Evolutionary conservation across 2,329 filamentous ascomycete species (phyloP).

Genomic region (Plenodomus tracheiphilus): DNA sequence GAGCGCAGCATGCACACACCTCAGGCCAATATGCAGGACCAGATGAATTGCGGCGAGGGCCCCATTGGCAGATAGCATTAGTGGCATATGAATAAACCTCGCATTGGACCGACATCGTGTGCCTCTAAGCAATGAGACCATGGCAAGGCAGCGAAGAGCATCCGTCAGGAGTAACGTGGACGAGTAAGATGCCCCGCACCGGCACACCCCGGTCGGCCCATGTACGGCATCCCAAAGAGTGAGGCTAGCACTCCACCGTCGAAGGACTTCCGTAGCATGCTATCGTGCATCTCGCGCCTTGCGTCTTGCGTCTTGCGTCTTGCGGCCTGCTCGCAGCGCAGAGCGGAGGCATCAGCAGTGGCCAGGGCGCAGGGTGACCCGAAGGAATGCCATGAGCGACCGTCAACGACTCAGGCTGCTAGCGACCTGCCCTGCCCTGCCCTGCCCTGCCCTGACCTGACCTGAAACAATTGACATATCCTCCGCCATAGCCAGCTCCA

Average conservation of each 20-base stretch:
- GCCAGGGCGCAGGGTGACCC: constrained; percentile 16
- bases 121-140: constrained; percentile 18
- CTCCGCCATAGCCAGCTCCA: constrained; percentile 21
- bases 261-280: constrained; percentile 32
- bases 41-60: constrained; percentile 13
- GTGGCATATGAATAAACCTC: constrained; percentile 15
- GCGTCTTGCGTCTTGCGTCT: constrained; percentile 32
- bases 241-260: constrained; percentile 36
- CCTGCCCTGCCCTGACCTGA: constrained; percentile 16
- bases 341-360: constrained; percentile 19
- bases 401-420: constrained; percentile 13
- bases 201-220: constrained; percentile 23
- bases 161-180: constrained; percentile 17
- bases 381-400: constrained; percentile 18
- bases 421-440: constrained; percentile 10
- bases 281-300: constrained; percentile 21
- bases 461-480: constrained; percentile 24
- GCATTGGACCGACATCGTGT: constrained; percentile 12
- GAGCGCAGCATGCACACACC: constrained; percentile 15
- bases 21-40: constrained; percentile 14
- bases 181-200: constrained; percentile 28
- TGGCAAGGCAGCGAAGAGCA: constrained; percentile 27
- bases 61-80: constrained; percentile 5
- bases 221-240: constrained; percentile 30
- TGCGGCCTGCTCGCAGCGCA: constrained; percentile 14